These are phyloP conservation scores for Sambucus nigra DNA, from an alignment of 129 eudicot species.

Conservation along the genomic window DNA sequence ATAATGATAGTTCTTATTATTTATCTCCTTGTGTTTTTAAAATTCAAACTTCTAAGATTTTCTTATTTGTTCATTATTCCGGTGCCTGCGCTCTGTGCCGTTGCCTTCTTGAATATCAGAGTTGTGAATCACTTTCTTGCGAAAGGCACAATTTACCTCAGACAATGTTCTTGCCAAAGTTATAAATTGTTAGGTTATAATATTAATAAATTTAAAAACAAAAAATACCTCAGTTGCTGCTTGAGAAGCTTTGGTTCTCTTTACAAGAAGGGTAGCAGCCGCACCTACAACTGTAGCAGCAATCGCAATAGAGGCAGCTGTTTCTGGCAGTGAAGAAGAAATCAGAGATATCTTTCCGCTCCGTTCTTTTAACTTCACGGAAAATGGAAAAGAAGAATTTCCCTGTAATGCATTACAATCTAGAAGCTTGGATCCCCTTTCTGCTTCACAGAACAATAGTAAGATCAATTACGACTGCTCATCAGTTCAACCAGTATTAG, in stretches of 20 bases:
- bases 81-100: no score
- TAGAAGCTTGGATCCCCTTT: slow-evolving; percentile 19
- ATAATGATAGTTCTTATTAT: no score
- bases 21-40: no score
- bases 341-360: slow-evolving; percentile 7
- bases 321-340: slow-evolving; percentile 64
- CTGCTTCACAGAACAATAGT: slow-evolving; percentile 28
- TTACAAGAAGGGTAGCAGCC: slow-evolving; percentile 70
- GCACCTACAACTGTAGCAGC: slow-evolving; percentile 89
- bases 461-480: background rate
- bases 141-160: no score
- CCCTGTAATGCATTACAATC: slow-evolving; percentile 17
- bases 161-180: background rate
- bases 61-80: no score
- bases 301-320: slow-evolving; percentile 78
- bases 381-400: slow-evolving; percentile 16
- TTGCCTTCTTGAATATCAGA: background rate
- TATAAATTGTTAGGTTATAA: background rate
- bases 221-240: slow-evolving; percentile 26
- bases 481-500: background rate
- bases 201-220: background rate
- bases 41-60: no score
- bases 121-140: no score
- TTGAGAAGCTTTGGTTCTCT: slow-evolving; percentile 50
- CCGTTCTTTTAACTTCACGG: slow-evolving; percentile 24